Percentiles rank a stretch among this genome's conserved stretches.
phyloP scores from a whole-genome alignment of 1,139 yeast species.

The Dujonia santamariae region DNA sequence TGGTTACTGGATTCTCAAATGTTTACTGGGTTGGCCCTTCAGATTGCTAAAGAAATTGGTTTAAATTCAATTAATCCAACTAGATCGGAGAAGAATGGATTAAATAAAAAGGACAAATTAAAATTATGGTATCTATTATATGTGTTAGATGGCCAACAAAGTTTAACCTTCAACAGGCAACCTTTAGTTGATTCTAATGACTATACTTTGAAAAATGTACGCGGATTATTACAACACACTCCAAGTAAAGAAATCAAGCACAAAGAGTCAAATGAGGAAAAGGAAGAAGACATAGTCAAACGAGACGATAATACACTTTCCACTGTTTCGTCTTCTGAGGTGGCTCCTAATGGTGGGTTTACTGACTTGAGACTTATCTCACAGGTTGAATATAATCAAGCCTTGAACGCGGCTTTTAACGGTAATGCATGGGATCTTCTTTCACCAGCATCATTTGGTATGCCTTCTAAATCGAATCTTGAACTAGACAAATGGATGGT shows the following conservation, averaged over 20 bases:
- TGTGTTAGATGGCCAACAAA: slow-evolving; percentile 68
- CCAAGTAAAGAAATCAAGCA: background rate
- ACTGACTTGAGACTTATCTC: slow-evolving; percentile 65
- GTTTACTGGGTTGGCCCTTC: slow-evolving; percentile 67
- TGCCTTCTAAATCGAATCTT: slow-evolving; percentile 64
- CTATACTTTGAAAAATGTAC: slow-evolving; percentile 38
- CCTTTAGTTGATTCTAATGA: slow-evolving; percentile 52
- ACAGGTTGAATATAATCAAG: slow-evolving; percentile 71
- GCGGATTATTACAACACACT: slow-evolving; percentile 23
- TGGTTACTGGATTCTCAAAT: slow-evolving; percentile 67
- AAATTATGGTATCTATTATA: slow-evolving; percentile 69
- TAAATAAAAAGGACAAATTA: slow-evolving; percentile 43
- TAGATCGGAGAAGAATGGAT: slow-evolving; percentile 11
- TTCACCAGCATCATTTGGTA: slow-evolving; percentile 59
- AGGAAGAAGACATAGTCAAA: slow-evolving; percentile 4
- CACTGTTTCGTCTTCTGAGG: background rate
- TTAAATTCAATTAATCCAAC: slow-evolving; percentile 26
- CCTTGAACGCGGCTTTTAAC: slow-evolving; percentile 54
- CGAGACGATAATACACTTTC: slow-evolving; percentile 8
- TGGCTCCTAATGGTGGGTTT: slow-evolving; percentile 16
- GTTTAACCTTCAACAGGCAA: slow-evolving; percentile 57
- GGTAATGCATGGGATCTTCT: slow-evolving; percentile 64
- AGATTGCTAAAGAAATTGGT: slow-evolving; percentile 57
- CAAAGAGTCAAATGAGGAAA: background rate
- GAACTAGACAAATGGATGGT: slow-evolving; percentile 80